Evolutionary conservation across 257 asterid genomes (phyloP), one percentile per base, ranked within the genome.

Genomic region (Hygrophila difformis): DNA sequence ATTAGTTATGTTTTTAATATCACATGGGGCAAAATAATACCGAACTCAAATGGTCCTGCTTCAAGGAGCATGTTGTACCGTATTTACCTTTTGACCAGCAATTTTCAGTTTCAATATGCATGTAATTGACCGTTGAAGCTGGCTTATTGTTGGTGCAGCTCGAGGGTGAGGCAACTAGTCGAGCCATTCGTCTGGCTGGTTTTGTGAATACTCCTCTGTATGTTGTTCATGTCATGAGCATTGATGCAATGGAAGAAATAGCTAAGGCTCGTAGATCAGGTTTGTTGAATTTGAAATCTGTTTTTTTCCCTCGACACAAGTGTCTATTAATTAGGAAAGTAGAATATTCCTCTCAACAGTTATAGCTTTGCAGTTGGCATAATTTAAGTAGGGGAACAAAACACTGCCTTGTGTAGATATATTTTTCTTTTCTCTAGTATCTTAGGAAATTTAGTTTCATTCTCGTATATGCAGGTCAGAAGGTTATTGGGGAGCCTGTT

Each of bases 191-290:
- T 15, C 76, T 91, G 79, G 94, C 98, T 70, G 77, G 78, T 76
- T 91, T 85, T 52, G 88, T 91, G 55, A 86, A 82, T 73, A 75
- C 93, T 53, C 98, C 98, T 47, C 60, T 85, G 49, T 91, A 91
- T 55, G 76, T 91, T 38, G 96, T 86, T 65, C 98, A 91, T 74
- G 98, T 91, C 70, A 91, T 91, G 98, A 85, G 96, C 77, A 91
- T 82, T 53, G 93, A 91, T 59, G 98, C 98, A 20, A 68, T 85
- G 93, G 98, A 85, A 65, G 96, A 91, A 78, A 65, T 91, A 55
- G 96, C 93, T 47, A 82, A 63, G 76, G 98, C 96, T 75, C 76
- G 94, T 49, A 85, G 77, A 87, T 71, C 84, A 77, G 98, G 98
- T 91, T 41, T 40, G 52, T 39, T 14, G 39, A 37, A 39, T 51